phyloP scores from a whole-genome alignment of 257 asterid species.

The Anisodus acutangulus region DNA sequence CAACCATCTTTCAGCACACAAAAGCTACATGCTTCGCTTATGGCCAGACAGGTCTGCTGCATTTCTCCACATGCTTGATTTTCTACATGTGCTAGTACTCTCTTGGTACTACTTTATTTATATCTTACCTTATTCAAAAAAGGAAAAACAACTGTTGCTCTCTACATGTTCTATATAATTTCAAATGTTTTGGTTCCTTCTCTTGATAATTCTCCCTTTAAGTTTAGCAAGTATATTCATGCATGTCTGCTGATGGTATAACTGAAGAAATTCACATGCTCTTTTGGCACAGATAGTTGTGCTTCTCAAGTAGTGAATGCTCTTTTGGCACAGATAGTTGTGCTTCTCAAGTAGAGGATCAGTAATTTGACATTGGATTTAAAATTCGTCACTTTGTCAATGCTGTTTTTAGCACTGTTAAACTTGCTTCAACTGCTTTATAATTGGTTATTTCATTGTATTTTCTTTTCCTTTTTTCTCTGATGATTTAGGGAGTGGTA shows the following conservation, averaged over 20 bases:
- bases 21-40: slow-evolving; percentile 99
- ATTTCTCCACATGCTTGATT: slow-evolving; percentile 22
- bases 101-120: not conserved
- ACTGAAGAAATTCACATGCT: not conserved
- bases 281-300: slow-evolving; percentile 4
- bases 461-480: not conserved
- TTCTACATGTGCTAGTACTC: not conserved
- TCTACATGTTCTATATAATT: not conserved
- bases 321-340: slow-evolving; percentile 3
- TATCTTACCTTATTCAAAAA: slow-evolving; percentile 7
- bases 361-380: slow-evolving; percentile 6
- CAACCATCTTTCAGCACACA: slow-evolving; percentile 92
- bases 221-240: slow-evolving; percentile 11
- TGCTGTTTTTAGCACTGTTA: not conserved
- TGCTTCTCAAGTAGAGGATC: slow-evolving; percentile 10
- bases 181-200: not conserved
- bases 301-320: slow-evolving; percentile 7
- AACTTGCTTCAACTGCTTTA: slow-evolving; percentile 22
- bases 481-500: slow-evolving; percentile 83
- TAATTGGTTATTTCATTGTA: not conserved
- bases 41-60: slow-evolving; percentile 91
- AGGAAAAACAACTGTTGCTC: not conserved
- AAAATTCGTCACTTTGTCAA: not conserved
- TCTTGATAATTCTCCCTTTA: not conserved
- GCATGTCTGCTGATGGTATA: not conserved